Evolutionary conservation across 1,284 basidiomycete genomes (phyloP).

Genomic region (Serendipita sp.): DNA sequence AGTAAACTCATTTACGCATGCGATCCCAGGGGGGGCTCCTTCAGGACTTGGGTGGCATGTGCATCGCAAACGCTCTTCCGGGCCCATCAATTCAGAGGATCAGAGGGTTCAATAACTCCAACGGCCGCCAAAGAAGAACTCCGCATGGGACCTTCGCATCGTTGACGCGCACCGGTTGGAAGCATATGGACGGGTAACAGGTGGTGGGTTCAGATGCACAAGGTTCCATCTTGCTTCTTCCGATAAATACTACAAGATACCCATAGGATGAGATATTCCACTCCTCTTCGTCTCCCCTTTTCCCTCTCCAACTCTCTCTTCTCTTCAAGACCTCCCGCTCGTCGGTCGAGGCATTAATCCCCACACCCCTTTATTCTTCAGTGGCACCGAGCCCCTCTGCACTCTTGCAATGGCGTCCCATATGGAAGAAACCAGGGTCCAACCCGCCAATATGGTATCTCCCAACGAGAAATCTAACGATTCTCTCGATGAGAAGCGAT

Average conservation of each 20-base stretch:
- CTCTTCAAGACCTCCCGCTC: not conserved
- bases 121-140: not conserved
- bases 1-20: too few relatives aligned
- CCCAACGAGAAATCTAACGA: not conserved
- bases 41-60: too few relatives aligned
- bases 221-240: too few relatives aligned
- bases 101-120: too few relatives aligned
- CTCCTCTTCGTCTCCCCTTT: not conserved
- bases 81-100: too few relatives aligned
- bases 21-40: too few relatives aligned
- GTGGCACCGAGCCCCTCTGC: not conserved
- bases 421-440: not conserved
- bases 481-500: not conserved
- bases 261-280: not conserved
- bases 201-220: too few relatives aligned
- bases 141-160: not conserved
- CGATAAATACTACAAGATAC: too few relatives aligned
- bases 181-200: too few relatives aligned
- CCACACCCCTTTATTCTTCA: not conserved
- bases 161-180: not conserved
- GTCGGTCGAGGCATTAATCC: not conserved
- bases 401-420: slow-evolving; percentile 5
- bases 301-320: not conserved
- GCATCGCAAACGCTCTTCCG: too few relatives aligned
- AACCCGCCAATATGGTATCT: not conserved